Conservation (phyloP, 192 early-diverging fungal genomes). For the Gigaspora rosea region DNA sequence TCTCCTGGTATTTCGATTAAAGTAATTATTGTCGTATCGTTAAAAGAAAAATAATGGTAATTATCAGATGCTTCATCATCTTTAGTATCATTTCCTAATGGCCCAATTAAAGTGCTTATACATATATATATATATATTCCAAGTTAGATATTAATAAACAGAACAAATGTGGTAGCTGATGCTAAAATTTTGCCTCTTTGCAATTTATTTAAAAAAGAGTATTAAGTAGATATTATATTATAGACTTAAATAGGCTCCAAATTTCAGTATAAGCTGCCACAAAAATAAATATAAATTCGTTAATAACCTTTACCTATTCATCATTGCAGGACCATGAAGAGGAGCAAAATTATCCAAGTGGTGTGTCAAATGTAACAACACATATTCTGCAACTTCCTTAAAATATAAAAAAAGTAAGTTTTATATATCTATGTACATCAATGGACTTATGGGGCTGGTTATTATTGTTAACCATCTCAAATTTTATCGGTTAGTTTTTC, state of each 20-base stretch:
- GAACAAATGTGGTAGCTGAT: too few species aligned
- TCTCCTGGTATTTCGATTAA: conserved; percentile 63
- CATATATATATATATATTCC: too few species aligned
- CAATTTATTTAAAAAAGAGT: too few species aligned
- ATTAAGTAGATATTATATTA: too few species aligned
- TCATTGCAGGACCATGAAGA: conserved; percentile 62
- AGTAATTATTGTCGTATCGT: conserved; percentile 72
- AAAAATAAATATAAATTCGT: background rate
- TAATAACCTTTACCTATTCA: conserved; percentile 44
- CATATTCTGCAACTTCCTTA: conserved; percentile 68
- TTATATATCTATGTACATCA: too few species aligned
- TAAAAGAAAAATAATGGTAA: conserved; percentile 71
- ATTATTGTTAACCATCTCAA: too few species aligned
- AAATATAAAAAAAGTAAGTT: too few species aligned
- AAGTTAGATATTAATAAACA: background rate
- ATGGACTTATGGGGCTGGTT: too few species aligned
- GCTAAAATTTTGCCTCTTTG: too few species aligned
- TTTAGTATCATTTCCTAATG: conserved; percentile 39
- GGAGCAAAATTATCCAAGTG: conserved; percentile 71
- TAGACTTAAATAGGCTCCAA: too few species aligned
- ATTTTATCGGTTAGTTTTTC: too few species aligned
- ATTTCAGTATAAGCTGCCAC: too few species aligned
- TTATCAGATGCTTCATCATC: conserved; percentile 45
- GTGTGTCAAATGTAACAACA: conserved; percentile 65
- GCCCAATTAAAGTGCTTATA: conserved; percentile 44